Base-by-base conservation (phyloP, 2,329 filamentous ascomycete species). In the Cladosporium sp. region DNA sequence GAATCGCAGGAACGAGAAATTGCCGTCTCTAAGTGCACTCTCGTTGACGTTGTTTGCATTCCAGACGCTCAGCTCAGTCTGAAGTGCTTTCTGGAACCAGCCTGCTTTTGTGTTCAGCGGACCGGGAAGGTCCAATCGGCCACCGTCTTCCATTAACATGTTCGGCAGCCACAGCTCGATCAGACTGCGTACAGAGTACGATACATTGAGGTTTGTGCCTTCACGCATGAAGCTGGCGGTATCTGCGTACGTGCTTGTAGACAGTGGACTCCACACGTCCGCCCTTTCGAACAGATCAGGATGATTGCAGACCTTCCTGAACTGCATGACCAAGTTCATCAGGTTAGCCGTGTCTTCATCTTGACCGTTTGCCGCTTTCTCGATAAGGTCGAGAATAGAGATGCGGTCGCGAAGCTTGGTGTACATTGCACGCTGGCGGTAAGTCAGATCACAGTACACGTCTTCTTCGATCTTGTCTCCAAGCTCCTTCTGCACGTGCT, bases 291-390 rank as follows among this genome's bases (percentile, higher is more conserved):
- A 99, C 38, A 99, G 81, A 80, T 99, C 95, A 0, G 95, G 95
- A 77, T 99, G 95, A 76, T 99, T 99, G 82, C 95, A 99, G 66
- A 99, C 95, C 81, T 99, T 99, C 73, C 95, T 88, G 86, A 99
- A 99, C 80, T 99, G 95, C 95, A 99, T 99, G 69, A 99, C 95
- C 70, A 99, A 84, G 79, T 99, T 99, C 95, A 99, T 98, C 74
- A 99, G 81, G 1, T 94, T 98, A 49, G 94, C 93, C 41, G 92
- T 96, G 76, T 98, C 95, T 73, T 94, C 90, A 59, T 98, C 95
- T 73, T 97, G 93, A 41, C 95, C 95, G 72, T 95, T 86, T 2
- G 94, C 94, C 1, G 92, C 93, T 85, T 97, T 98, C 79, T 99
- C 95, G 65, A 99, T 96, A 21, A 99, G 88, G 77, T 99, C 95